Percentiles rank a stretch among this genome's conserved stretches.
Conservation (phyloP, 2,329 filamentous ascomycete species). For the Aspergillus neotritici region DNA sequence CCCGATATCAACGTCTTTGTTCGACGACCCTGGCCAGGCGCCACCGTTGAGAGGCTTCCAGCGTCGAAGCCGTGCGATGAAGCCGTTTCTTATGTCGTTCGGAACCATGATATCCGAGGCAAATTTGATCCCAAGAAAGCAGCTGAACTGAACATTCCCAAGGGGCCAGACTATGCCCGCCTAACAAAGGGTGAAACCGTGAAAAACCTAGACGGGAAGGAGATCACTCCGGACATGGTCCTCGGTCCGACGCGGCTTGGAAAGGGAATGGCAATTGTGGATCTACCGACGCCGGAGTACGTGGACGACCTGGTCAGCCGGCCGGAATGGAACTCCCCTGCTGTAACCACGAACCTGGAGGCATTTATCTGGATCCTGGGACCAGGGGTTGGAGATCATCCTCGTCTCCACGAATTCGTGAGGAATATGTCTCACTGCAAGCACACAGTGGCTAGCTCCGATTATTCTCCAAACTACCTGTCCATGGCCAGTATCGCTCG, state of each 20-base stretch:
- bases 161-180: slow-evolving; percentile 52
- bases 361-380: slow-evolving; percentile 79
- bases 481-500: slow-evolving; percentile 61
- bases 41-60: slow-evolving; percentile 60
- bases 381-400: slow-evolving; percentile 57
- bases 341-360: slow-evolving; percentile 62
- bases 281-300: slow-evolving; percentile 67
- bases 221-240: slow-evolving; percentile 82
- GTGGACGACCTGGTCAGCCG: slow-evolving; percentile 63
- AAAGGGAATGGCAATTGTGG: slow-evolving; percentile 70
- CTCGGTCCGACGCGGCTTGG: slow-evolving; percentile 63
- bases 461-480: slow-evolving; percentile 70
- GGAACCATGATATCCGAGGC: slow-evolving; percentile 68
- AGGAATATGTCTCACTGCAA: slow-evolving; percentile 53
- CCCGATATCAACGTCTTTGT: slow-evolving; percentile 67
- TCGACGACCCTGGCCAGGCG: slow-evolving; percentile 72
- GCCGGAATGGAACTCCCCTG: slow-evolving; percentile 62
- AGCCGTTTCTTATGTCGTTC: slow-evolving; percentile 81
- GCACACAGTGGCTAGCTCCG: slow-evolving; percentile 72
- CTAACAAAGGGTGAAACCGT: slow-evolving; percentile 62
- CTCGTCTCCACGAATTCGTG: slow-evolving; percentile 65
- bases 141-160: slow-evolving; percentile 57
- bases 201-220: slow-evolving; percentile 57
- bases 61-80: slow-evolving; percentile 59
- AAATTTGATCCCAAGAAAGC: slow-evolving; percentile 69